Evolutionary conservation across 2,329 filamentous ascomycete genomes (phyloP).

Genomic region (Ophiocordyceps camponoti-floridani): DNA sequence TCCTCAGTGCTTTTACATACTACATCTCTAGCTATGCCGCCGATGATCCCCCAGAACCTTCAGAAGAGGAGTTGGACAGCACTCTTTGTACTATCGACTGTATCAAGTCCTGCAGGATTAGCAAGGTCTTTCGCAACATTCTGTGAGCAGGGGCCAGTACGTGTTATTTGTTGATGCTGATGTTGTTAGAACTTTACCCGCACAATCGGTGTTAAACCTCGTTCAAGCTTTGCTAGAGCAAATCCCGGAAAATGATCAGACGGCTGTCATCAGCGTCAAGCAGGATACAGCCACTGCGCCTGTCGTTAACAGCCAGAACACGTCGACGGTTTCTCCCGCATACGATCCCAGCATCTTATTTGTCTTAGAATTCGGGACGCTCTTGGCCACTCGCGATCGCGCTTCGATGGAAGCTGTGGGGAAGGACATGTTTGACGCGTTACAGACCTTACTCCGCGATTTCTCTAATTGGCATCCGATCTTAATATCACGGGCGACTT

Average conservation of each 20-base stretch:
- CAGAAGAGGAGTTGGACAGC: slow-evolving; percentile 90
- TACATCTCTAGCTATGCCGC: slow-evolving; percentile 98
- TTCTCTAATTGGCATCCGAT: slow-evolving; percentile 63
- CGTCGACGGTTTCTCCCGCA: slow-evolving; percentile 24
- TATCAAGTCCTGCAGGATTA: slow-evolving; percentile 74
- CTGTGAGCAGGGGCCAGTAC: slow-evolving; percentile 31
- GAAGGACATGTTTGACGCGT: slow-evolving; percentile 58
- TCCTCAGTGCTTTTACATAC: slow-evolving; percentile 87
- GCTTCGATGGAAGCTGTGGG: slow-evolving; percentile 57
- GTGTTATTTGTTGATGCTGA: neutral
- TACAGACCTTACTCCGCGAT: slow-evolving; percentile 72
- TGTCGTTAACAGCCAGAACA: slow-evolving; percentile 32
- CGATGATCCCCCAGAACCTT: slow-evolving; percentile 92
- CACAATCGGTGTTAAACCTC: slow-evolving; percentile 11
- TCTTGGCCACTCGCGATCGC: slow-evolving; percentile 59
- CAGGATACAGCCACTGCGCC: slow-evolving; percentile 54
- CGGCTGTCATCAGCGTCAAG: slow-evolving; percentile 75
- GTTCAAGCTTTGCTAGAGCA: slow-evolving; percentile 61
- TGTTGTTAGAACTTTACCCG: slow-evolving; percentile 18
- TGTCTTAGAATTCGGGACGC: slow-evolving; percentile 77
- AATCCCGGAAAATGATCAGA: slow-evolving; percentile 65
- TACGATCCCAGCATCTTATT: slow-evolving; percentile 85
- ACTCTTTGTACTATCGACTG: slow-evolving; percentile 90
- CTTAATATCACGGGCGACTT: slow-evolving; percentile 67
- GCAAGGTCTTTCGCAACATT: slow-evolving; percentile 68